phyloP scores from a whole-genome alignment of 1,284 basidiomycete genomes.

The Ganoderma boninense region DNA sequence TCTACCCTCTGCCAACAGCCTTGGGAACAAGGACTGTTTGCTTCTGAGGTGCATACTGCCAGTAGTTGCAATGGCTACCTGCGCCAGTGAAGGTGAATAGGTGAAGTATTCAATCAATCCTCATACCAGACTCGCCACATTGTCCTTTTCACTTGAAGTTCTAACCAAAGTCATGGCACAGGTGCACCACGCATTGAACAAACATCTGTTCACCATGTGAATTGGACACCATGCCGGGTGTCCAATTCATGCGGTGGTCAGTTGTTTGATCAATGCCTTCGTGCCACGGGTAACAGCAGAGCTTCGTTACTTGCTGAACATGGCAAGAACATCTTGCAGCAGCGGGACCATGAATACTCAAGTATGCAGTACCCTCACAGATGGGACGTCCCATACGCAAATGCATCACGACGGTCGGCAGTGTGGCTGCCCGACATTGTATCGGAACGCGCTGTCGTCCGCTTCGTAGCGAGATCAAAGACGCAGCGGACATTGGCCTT shows the following conservation, averaged over 20 bases:
- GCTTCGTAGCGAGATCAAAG: conserved; percentile 3
- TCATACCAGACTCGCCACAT: neutral
- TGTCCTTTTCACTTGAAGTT: neutral
- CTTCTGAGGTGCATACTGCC: neutral
- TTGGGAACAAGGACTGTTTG: neutral
- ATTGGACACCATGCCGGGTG: conserved; percentile 18
- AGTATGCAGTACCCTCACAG: neutral
- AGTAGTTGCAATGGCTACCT: neutral
- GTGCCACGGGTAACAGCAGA: neutral
- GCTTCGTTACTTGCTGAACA: neutral
- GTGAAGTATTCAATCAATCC: neutral
- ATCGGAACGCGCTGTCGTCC: neutral
- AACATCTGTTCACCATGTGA: conserved; percentile 19
- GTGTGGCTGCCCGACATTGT: neutral
- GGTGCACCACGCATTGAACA: conserved; percentile 9
- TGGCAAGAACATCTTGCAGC: neutral
- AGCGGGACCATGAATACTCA: neutral
- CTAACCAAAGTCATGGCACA: neutral
- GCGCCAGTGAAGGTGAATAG: neutral
- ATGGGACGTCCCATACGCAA: neutral
- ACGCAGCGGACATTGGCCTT: neutral
- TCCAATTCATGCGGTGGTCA: conserved; percentile 18
- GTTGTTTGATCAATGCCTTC: conserved; percentile 18
- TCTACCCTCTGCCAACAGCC: neutral
- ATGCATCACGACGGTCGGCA: neutral